These are phyloP conservation scores for Passiflora organensis DNA, from an alignment of 345 rosid species.

Conservation along the genomic window DNA sequence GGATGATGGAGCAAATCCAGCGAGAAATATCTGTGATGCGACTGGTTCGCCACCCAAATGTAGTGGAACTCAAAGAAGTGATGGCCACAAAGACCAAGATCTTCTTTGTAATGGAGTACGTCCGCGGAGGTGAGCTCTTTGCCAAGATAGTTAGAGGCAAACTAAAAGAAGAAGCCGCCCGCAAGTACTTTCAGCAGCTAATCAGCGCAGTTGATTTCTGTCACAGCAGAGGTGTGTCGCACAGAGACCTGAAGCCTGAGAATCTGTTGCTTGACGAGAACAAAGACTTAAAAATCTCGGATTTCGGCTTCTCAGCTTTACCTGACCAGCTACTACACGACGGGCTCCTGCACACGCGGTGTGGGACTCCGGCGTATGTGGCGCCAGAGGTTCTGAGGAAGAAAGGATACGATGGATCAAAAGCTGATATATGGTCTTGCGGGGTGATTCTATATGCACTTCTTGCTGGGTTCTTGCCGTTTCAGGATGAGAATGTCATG, in stretches of 20 bases:
- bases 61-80: constrained; percentile 23
- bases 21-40: constrained; percentile 25
- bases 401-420: constrained; percentile 44
- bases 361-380: constrained; percentile 67
- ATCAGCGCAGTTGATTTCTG: constrained; percentile 29
- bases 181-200: constrained; percentile 26
- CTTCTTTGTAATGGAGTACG: constrained; percentile 27
- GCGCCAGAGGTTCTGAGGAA: constrained; percentile 43
- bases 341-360: constrained; percentile 39
- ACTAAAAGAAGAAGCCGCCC: constrained; percentile 20
- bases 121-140: constrained; percentile 29
- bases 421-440: constrained; percentile 28
- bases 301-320: constrained; percentile 20
- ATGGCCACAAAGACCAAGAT: constrained; percentile 25
- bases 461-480: constrained; percentile 26
- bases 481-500: constrained; percentile 27
- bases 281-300: constrained; percentile 16
- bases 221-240: constrained; percentile 27
- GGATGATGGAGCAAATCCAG: constrained; percentile 28
- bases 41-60: constrained; percentile 24
- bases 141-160: constrained; percentile 25
- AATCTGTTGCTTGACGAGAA: constrained; percentile 20
- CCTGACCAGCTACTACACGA: constrained; percentile 55
- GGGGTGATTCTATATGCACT: constrained; percentile 26
- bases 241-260: constrained; percentile 29